A percentile compares a stretch with the other conserved stretches of the same genome.
These are phyloP conservation scores for Diaporthe longicolla DNA, from an alignment of 2,329 filamentous ascomycete species.

Conservation along the genomic window DNA sequence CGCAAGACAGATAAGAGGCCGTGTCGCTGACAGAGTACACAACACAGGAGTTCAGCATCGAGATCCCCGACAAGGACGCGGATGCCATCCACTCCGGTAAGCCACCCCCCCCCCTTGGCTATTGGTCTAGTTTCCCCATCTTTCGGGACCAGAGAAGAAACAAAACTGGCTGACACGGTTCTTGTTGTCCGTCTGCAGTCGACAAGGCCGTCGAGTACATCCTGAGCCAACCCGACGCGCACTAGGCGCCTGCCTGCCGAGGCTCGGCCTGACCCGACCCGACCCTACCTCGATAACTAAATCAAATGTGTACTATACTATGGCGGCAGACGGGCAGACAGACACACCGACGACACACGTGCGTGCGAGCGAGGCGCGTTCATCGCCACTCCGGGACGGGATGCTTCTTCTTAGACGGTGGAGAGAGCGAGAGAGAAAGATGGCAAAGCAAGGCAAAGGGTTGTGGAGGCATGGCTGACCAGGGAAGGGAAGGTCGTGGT, in stretches of 20 bases:
- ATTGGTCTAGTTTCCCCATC: no score
- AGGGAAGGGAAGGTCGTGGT: not conserved
- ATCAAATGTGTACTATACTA: conserved; percentile 12
- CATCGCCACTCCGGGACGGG: conserved; percentile 29
- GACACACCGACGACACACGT: not conserved
- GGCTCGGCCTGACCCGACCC: not conserved
- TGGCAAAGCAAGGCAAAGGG: not conserved
- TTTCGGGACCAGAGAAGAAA: not conserved
- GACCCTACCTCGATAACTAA: not conserved
- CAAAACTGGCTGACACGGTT: conserved; percentile 6
- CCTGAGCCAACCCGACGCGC: conserved; percentile 90
- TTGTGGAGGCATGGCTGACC: not conserved
- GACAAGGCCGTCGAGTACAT: conserved; percentile 97
- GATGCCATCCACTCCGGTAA: conserved; percentile 94
- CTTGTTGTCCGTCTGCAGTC: conserved; percentile 65
- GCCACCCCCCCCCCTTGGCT: conserved; percentile 54
- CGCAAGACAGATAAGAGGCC: not conserved
- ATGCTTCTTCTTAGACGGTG: conserved; percentile 36
- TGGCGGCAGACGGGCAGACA: not conserved
- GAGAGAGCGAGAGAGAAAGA: not conserved
- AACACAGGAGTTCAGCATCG: conserved; percentile 79
- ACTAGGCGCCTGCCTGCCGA: conserved; percentile 64
- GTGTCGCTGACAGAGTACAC: conserved; percentile 1
- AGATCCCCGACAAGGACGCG: conserved; percentile 98
- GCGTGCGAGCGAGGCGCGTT: conserved; percentile 10